Percentiles rank a stretch among this genome's conserved stretches.
phyloP scores from a whole-genome alignment of 1,139 yeast species.

The Martiniozyma asiatica region DNA sequence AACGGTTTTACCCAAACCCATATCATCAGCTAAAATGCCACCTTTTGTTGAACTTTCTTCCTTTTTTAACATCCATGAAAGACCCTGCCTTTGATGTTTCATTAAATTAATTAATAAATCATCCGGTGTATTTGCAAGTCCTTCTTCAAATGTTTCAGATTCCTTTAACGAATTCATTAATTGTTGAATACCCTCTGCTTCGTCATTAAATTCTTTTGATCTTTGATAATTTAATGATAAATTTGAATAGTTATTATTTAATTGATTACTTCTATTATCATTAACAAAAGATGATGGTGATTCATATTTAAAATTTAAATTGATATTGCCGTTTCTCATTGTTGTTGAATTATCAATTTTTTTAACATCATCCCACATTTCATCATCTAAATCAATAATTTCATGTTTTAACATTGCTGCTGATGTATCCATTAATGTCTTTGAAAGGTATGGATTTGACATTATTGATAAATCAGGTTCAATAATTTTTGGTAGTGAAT shows the following conservation, averaged over 20 bases:
- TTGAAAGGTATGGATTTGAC: too few species aligned
- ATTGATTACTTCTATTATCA: constrained; percentile 6
- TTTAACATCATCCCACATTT: too few species aligned
- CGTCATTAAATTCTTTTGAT: constrained; percentile 22
- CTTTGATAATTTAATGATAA: background rate
- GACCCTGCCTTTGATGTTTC: constrained; percentile 79
- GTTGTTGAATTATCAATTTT: too few species aligned
- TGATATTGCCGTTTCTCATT: too few species aligned
- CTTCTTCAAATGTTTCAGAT: constrained; percentile 38
- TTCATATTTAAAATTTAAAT: constrained; percentile 1
- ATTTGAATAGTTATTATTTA: background rate
- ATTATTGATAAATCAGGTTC: too few species aligned
- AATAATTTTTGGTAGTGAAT: too few species aligned
- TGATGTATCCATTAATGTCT: too few species aligned
- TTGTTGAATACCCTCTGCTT: constrained; percentile 34
- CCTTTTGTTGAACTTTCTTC: constrained; percentile 54
- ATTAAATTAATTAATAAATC: constrained; percentile 53
- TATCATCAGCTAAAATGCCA: constrained; percentile 83
- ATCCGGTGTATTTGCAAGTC: constrained; percentile 56
- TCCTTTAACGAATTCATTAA: constrained; percentile 58
- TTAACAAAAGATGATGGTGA: constrained; percentile 1
- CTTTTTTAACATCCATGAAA: constrained; percentile 66
- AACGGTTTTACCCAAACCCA: constrained; percentile 90
- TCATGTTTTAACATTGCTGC: too few species aligned
- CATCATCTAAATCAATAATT: too few species aligned